Conservation (phyloP, 78 protist genomes). For the Salpingoeca rosetta region DNA sequence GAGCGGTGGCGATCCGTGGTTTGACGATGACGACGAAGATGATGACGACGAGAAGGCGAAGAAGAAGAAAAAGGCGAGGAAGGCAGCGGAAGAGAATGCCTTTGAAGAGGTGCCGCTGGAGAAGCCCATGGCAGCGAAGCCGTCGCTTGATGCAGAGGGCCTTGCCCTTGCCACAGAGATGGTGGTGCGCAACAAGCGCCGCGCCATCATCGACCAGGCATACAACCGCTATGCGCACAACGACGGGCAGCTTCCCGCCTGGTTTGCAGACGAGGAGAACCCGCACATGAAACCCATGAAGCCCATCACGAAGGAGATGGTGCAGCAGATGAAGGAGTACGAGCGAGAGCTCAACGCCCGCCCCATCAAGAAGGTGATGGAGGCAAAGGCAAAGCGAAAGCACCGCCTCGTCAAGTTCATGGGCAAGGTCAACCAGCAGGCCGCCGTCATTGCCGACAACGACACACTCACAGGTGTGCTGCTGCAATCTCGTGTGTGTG, state of each 20-base stretch:
- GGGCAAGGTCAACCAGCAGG: not conserved
- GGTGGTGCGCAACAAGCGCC: not conserved
- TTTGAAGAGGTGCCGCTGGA: constrained; percentile 19
- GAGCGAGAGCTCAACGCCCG: constrained; percentile 46
- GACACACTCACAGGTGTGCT: not conserved
- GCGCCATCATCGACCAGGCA: constrained; percentile 44
- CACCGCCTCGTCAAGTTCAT: not conserved
- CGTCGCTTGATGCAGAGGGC: not conserved
- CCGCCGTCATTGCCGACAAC: not conserved
- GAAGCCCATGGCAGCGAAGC: not conserved
- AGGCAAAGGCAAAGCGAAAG: constrained; percentile 74
- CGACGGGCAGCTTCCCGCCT: constrained; percentile 41
- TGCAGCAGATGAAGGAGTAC: constrained; percentile 15
- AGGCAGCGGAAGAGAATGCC: not conserved
- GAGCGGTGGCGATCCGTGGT: not conserved
- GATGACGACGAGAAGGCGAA: not conserved
- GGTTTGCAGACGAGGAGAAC: constrained; percentile 74
- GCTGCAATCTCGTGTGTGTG: not conserved
- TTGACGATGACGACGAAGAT: not conserved
- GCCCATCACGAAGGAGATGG: constrained; percentile 61
- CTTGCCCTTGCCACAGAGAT: not conserved
- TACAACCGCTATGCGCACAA: constrained; percentile 62
- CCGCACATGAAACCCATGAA: not conserved
- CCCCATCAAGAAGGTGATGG: constrained; percentile 73
- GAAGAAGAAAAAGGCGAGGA: not conserved